Evolutionary conservation across 2,329 filamentous ascomycete genomes (phyloP).

Genomic region (Fusarium subtropicale): DNA sequence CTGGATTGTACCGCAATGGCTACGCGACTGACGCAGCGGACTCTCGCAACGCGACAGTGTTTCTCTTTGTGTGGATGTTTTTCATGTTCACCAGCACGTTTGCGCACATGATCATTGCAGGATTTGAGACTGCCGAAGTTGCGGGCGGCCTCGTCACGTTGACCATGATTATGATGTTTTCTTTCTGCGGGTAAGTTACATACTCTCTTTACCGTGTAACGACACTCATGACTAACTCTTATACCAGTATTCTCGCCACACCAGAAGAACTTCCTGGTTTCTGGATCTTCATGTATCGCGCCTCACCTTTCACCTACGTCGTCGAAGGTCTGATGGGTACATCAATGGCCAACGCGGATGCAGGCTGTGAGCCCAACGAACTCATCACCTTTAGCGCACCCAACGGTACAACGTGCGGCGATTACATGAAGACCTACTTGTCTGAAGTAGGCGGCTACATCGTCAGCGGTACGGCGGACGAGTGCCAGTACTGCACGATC

Average conservation of each 20-base stretch:
- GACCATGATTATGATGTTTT: constrained; percentile 71
- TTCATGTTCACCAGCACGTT: constrained; percentile 75
- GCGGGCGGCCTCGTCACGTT: constrained; percentile 74
- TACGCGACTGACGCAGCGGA: constrained; percentile 59
- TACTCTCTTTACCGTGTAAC: rapidly evolving
- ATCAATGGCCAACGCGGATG: constrained; percentile 69
- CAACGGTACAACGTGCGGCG: constrained; percentile 62
- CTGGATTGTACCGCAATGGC: constrained; percentile 71
- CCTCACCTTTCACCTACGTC: constrained; percentile 80
- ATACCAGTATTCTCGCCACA: constrained; percentile 67
- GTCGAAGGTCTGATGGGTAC: constrained; percentile 73
- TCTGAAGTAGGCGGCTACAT: constrained; percentile 60
- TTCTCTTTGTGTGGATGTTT: constrained; percentile 72
- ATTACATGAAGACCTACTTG: constrained; percentile 66
- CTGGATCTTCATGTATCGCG: constrained; percentile 82
- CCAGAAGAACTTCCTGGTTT: constrained; percentile 74
- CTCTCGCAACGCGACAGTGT: constrained; percentile 68
- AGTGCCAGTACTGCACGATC: constrained; percentile 61
- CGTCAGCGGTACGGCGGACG: constrained; percentile 21
- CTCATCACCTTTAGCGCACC: constrained; percentile 71
- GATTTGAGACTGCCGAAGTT: constrained; percentile 70
- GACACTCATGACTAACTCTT: background rate
- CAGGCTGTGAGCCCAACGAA: constrained; percentile 74
- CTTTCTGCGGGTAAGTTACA: constrained; percentile 72
- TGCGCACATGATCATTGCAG: constrained; percentile 72